Evolutionary conservation across 768 basidiomycete species (phyloP).

Genomic region (Paxillus ammoniavirescens): DNA sequence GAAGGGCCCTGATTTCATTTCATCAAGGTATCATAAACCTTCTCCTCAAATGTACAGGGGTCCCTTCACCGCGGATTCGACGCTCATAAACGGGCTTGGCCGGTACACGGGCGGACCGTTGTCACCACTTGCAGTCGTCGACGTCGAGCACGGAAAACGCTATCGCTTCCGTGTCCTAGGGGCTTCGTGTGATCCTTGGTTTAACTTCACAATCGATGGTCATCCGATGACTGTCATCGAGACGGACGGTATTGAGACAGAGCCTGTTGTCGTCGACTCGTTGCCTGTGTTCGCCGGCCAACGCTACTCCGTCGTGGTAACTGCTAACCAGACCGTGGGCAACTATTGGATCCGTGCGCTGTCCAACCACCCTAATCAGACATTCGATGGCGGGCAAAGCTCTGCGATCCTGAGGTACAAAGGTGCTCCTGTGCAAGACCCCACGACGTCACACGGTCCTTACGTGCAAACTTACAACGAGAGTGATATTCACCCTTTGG

Average conservation of each 20-base stretch:
- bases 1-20: background rate
- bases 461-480: constrained; percentile 32
- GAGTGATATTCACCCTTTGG: constrained; percentile 33
- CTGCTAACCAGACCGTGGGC: constrained; percentile 28
- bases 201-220: constrained; percentile 43
- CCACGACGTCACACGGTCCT: constrained; percentile 22
- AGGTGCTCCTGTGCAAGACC: constrained; percentile 36
- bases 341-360: constrained; percentile 44
- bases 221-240: constrained; percentile 48
- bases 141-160: constrained; percentile 30
- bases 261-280: constrained; percentile 41
- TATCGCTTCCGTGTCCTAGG: constrained; percentile 38
- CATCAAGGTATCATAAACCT: constrained; percentile 14
- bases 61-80: constrained; percentile 24
- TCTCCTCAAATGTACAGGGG: constrained; percentile 10
- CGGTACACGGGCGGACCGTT: constrained; percentile 34
- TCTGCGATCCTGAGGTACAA: constrained; percentile 43
- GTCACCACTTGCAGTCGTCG: constrained; percentile 35
- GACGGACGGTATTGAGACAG: constrained; percentile 39
- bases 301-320: constrained; percentile 47
- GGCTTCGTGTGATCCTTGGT: constrained; percentile 43
- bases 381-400: constrained; percentile 32
- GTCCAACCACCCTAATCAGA: constrained; percentile 3
- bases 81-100: constrained; percentile 41
- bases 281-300: constrained; percentile 48